Evolutionary conservation across 306 rosid genomes (phyloP).

Genomic region (Leucaena leucocephala): DNA sequence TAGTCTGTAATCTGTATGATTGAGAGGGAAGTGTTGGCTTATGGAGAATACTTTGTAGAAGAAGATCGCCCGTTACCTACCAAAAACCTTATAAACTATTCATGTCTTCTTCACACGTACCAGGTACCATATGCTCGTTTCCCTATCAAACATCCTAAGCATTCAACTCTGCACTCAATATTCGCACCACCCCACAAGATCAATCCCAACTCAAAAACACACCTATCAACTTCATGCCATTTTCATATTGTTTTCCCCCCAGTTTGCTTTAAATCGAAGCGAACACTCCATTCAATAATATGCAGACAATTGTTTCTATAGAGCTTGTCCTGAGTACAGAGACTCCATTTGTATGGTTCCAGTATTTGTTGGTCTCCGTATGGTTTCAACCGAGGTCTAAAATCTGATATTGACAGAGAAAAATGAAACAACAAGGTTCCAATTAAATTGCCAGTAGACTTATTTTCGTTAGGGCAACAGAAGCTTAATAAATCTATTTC

Average conservation of each 20-base stretch:
- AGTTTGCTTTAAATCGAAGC: not conserved
- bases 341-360: not conserved
- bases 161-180: not conserved
- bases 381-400: constrained; percentile 18
- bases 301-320: constrained; percentile 14
- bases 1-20: not conserved
- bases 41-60: constrained; percentile 33
- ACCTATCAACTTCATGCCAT: constrained; percentile 18
- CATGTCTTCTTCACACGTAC: constrained; percentile 11
- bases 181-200: constrained; percentile 21
- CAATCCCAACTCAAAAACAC: not conserved
- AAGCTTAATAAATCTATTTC: constrained; percentile 36
- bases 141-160: constrained; percentile 22
- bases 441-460: not conserved
- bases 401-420: constrained; percentile 5
- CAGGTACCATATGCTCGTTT: constrained; percentile 30
- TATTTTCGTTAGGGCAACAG: constrained; percentile 11
- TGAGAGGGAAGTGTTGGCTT: constrained; percentile 26
- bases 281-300: constrained; percentile 9
- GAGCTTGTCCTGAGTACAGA: constrained; percentile 16
- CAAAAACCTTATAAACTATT: constrained; percentile 19
- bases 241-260: not conserved
- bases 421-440: not conserved
- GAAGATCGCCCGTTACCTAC: constrained; percentile 32
- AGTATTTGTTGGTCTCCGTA: constrained; percentile 26